Evolutionary conservation across 2,329 filamentous ascomycete genomes (phyloP).

Genomic region (Leptoxyphium fumago): DNA sequence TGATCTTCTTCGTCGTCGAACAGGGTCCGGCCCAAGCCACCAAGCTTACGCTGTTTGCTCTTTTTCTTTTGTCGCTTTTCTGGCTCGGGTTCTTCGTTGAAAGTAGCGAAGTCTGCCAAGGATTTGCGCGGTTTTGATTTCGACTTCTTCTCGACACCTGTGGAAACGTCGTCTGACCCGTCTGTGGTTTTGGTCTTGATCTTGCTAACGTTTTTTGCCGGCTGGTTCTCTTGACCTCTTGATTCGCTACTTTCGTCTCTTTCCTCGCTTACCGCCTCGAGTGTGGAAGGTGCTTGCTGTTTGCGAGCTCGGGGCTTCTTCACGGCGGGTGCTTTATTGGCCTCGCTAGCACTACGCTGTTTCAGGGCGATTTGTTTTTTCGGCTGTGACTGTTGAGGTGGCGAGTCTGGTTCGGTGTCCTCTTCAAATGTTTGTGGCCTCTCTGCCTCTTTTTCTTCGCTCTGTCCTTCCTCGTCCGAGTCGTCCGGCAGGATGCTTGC

Average conservation of each 20-base stretch:
- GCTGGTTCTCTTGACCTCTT: slow-evolving; percentile 1
- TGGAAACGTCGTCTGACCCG: slow-evolving; percentile 16
- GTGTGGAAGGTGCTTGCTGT: slow-evolving; percentile 9
- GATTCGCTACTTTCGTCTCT: slow-evolving; percentile 20
- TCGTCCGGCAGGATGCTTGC: slow-evolving; percentile 38
- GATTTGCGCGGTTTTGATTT: slow-evolving; percentile 28
- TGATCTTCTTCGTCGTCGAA: slow-evolving; percentile 25
- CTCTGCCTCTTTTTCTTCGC: not conserved
- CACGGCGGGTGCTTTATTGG: slow-evolving; percentile 12
- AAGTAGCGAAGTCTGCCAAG: slow-evolving; percentile 29
- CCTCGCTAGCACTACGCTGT: slow-evolving; percentile 4
- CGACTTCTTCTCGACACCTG: slow-evolving; percentile 23
- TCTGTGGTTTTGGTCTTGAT: slow-evolving; percentile 24
- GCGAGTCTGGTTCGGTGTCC: not conserved
- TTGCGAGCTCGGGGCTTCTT: slow-evolving; percentile 14
- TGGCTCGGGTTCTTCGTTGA: slow-evolving; percentile 17
- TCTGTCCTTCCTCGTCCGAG: slow-evolving; percentile 8
- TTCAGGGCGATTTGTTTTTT: slow-evolving; percentile 2
- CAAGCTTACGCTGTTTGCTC: slow-evolving; percentile 23
- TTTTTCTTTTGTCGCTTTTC: slow-evolving; percentile 16
- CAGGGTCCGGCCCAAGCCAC: slow-evolving; percentile 23
- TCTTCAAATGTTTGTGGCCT: slow-evolving; percentile 1
- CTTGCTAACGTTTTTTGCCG: slow-evolving; percentile 17
- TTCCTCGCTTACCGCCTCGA: slow-evolving; percentile 1
- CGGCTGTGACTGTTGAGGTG: slow-evolving; percentile 4